Percentiles rank a stretch among this genome's conserved stretches.
These are phyloP conservation scores for Cytospora schulzeri DNA, from an alignment of 2,329 filamentous ascomycete species.

Conservation along the genomic window DNA sequence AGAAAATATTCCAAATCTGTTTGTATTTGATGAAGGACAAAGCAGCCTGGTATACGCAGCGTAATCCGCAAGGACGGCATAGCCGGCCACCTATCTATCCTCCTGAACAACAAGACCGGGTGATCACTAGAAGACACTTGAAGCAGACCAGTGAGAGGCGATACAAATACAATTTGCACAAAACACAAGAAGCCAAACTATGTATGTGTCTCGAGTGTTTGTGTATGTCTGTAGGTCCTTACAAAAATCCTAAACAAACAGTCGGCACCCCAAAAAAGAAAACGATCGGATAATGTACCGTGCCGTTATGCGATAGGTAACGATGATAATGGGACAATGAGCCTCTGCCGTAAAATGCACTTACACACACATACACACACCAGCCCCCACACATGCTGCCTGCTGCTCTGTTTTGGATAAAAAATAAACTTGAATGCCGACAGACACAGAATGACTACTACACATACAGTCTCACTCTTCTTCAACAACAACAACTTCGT, in stretches of 20 bases:
- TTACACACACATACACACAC: neutral
- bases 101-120: too few species aligned
- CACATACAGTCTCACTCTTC: neutral
- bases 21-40: too few species aligned
- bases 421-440: neutral
- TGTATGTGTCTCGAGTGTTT: neutral
- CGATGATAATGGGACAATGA: too few species aligned
- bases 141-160: neutral
- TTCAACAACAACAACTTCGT: neutral
- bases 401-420: neutral
- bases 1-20: too few species aligned
- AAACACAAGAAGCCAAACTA: slow-evolving; percentile 19
- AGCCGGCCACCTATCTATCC: too few species aligned
- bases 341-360: neutral
- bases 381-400: slow-evolving; percentile 11
- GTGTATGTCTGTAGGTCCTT: too few species aligned
- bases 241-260: neutral
- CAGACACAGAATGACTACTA: neutral
- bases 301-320: slow-evolving; percentile 4
- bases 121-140: too few species aligned
- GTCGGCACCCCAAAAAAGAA: neutral
- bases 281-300: slow-evolving; percentile 12
- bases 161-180: slow-evolving; percentile 22
- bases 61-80: too few species aligned
- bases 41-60: too few species aligned